These are phyloP conservation scores for Fraxinus sp. DNA, from an alignment of 305 asterid genomes.

Conservation along the genomic window DNA sequence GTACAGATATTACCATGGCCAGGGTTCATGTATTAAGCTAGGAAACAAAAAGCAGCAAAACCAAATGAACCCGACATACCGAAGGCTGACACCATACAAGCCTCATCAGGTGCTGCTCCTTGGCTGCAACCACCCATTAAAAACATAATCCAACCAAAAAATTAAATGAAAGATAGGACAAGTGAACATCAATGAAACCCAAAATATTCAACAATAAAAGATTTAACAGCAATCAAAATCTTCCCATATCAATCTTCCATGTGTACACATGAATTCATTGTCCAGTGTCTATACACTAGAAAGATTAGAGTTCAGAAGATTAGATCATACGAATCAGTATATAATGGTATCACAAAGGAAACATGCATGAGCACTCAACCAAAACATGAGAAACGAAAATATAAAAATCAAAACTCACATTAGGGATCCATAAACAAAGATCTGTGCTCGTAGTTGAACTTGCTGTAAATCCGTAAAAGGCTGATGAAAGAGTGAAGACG, in stretches of 20 bases:
- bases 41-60: not conserved
- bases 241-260: not conserved
- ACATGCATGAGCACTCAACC: conserved; percentile 4
- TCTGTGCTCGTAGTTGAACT: conserved; percentile 96
- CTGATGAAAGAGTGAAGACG: conserved; percentile 67
- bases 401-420: conserved; percentile 60
- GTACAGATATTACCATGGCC: conserved; percentile 10
- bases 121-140: conserved; percentile 53
- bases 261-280: not conserved
- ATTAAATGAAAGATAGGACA: conserved; percentile 6
- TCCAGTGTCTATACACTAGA: not conserved
- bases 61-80: conserved; percentile 59
- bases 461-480: conserved; percentile 96
- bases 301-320: not conserved
- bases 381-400: conserved; percentile 10
- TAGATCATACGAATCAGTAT: not conserved
- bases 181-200: not conserved
- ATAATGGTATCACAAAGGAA: conserved; percentile 4
- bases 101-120: conserved; percentile 95
- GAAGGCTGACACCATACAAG: conserved; percentile 92
- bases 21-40: conserved; percentile 17
- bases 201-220: not conserved
- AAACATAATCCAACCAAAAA: conserved; percentile 13
- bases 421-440: conserved; percentile 94
- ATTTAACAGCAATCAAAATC: not conserved